Evolutionary conservation across 352 stramenopile genomes (phyloP), one percentile per base, ranked within the genome.

Genomic region (Phytophthora ohioensis): DNA sequence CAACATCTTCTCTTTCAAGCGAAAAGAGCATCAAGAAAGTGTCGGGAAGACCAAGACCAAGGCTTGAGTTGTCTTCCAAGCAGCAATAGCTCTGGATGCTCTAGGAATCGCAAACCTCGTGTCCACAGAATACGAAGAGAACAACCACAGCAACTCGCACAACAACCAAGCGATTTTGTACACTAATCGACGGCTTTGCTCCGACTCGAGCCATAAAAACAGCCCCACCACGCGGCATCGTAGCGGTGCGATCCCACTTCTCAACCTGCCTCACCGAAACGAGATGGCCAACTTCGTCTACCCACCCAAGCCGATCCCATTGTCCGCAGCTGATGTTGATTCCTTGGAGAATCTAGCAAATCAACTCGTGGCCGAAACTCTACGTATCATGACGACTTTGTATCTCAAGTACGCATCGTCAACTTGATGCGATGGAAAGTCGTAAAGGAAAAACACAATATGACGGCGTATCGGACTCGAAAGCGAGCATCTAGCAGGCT

Each of bases 301-400:
- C 56, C 68, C 68, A 8, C 68, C 61, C 7, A 46, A 57, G 41
- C 55, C 68, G 36, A 47, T 75, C 49, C 31, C 11, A 0, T 43
- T 71, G 36, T 67, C 61, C 17, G 35, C 48, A 11, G 48, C 34
- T 11, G 68, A 75, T 9, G 54, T 39, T 47, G 21, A 58, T 39
- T 15, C 27, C 6, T 66, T 71, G 7, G 68, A 75, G 46, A 46
- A 27, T 32, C 45, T 84, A 54, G 75, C 80, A 27, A 79, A 88
- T 45, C 73, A 80, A 30, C 78, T 91, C 63, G 75, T 89, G 39
- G 79, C 76, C 11, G 82, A 86, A 57, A 84, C 80, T 17, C 63
- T 89, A 39, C 74, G 74, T 0, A 69, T n/a, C 81, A 86, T 41
- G 81, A 84, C 27, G 71, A 69, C 27, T 89, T 82, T 48, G 63